Base-by-base conservation (phyloP, 371 early-diverging fungal genomes). In the Sporodiniella umbellata region DNA sequence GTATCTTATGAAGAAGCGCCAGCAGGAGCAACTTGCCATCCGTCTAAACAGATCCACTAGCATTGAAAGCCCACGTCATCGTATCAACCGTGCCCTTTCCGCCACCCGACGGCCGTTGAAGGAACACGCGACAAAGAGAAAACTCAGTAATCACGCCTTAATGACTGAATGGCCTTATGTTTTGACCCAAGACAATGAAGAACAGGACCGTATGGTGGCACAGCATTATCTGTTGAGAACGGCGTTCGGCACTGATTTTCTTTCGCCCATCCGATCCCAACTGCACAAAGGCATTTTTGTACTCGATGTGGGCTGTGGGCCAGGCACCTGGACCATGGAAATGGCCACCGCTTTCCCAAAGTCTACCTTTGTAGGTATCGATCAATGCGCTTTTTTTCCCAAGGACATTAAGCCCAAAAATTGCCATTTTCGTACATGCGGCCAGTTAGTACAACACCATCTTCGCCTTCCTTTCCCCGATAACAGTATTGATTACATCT, bases 251-350 rank as follows among this genome's bases (percentile, higher is more conserved):
- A 61, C 62, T 12, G 76, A 75, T 24, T 75, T 60, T 24, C 54
- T 49, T 3, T 64, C 72, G 11, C 68, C 70, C 2, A 45, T 70
- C 24, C 64, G 54, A n/a, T 24, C 54, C 1, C 33, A 50, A n/a
- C 58, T 75, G n/a, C 62, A 72, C 21, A 61, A 66, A 30, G 68
- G 72, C 3, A 60, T 63, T 18, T 49, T 75, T 1, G 76, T 70
- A 0, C 40, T 75, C 14, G 76, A 75, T 33, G 54, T 72, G 5
- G 76, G 76, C 11, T 75, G 76, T 42, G 76, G 76, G 0, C 59
- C 72, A 4, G 76, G 70, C 2, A 72, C 70, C 4, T 75, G 76
- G 76, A 58, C 69, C 4, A 71, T 75, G 72, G 72, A 72, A 46
- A 69, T 75, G 72, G 60, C 63, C 14, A 66, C 70, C 0, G 66